A percentile compares a stretch with the other conserved stretches of the same genome.
These are phyloP conservation scores for Lyophyllum atratum DNA, from an alignment of 768 basidiomycete species.

Conservation along the genomic window DNA sequence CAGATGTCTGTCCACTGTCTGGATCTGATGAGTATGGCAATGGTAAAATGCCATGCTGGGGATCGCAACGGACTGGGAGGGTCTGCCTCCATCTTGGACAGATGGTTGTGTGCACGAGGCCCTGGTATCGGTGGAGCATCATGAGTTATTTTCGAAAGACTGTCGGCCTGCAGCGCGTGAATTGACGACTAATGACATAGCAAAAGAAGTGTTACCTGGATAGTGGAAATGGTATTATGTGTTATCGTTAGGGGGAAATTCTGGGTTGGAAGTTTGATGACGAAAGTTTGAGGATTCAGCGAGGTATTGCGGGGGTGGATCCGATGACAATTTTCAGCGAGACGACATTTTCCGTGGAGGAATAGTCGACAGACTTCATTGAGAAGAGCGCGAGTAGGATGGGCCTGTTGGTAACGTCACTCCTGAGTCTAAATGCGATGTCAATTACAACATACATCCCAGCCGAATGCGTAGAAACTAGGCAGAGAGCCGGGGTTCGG, in stretches of 20 bases:
- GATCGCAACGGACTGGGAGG: conserved; percentile 4
- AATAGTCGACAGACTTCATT: conserved; percentile 35
- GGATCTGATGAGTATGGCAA: not conserved
- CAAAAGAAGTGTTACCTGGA: not conserved
- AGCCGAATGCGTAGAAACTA: not conserved
- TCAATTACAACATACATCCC: not conserved
- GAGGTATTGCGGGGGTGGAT: conserved; percentile 1
- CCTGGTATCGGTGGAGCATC: not conserved
- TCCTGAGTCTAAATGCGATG: not conserved
- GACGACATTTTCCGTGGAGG: conserved; percentile 13
- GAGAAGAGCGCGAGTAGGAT: conserved; percentile 22
- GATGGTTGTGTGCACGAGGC: not conserved
- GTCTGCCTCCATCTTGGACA: not conserved
- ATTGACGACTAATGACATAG: not conserved
- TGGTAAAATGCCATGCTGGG: conserved; percentile 1
- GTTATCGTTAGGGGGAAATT: not conserved
- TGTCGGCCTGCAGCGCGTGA: not conserved
- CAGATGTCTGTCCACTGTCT: conserved; percentile 10
- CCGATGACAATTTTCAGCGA: conserved; percentile 3
- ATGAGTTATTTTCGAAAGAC: not conserved
- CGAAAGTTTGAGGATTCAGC: not conserved
- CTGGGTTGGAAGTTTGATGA: not conserved
- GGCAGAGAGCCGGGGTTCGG: not conserved
- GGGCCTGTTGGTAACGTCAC: conserved; percentile 19
- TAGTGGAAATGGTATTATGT: not conserved